These are phyloP conservation scores for Aspergillus neotritici DNA, from an alignment of 2,329 filamentous ascomycete genomes.

Conservation along the genomic window DNA sequence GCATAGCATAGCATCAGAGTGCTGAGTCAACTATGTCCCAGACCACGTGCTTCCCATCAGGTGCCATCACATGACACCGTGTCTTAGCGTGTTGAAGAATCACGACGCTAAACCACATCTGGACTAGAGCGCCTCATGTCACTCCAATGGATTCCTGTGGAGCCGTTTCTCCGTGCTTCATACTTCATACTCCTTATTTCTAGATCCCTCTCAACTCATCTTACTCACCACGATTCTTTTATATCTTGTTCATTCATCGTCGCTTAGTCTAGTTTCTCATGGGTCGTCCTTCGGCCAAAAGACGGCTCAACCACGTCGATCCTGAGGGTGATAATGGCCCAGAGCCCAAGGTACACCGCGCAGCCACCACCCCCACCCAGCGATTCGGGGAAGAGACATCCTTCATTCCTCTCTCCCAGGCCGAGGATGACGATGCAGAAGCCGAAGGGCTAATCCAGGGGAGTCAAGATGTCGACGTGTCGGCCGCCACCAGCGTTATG, in stretches of 20 bases:
- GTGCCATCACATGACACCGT: slow-evolving; percentile 12
- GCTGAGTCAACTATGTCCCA: too few relatives aligned
- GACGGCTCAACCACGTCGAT: slow-evolving; percentile 12
- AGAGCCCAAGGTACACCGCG: too few relatives aligned
- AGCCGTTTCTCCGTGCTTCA: too few relatives aligned
- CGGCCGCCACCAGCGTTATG: slow-evolving; percentile 29
- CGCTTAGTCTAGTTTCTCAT: too few relatives aligned
- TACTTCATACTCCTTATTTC: too few relatives aligned
- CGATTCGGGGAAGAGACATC: slow-evolving; percentile 24
- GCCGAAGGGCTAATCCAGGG: slow-evolving; percentile 29
- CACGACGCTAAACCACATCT: slow-evolving; percentile 1
- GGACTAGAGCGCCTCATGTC: background rate
- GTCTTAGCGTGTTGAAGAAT: slow-evolving; percentile 6
- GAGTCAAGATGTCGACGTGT: slow-evolving; percentile 32
- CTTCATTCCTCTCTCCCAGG: slow-evolving; percentile 29
- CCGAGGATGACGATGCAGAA: slow-evolving; percentile 34
- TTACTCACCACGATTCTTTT: too few relatives aligned
- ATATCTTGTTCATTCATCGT: too few relatives aligned
- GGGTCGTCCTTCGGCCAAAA: too few relatives aligned
- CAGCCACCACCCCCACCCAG: slow-evolving; percentile 15
- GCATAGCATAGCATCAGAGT: too few relatives aligned
- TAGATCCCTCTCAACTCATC: too few relatives aligned
- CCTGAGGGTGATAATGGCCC: background rate
- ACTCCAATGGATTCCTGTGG: too few relatives aligned
- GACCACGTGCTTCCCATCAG: too few relatives aligned